Percentiles rank a stretch among this genome's conserved stretches.
Conservation (phyloP, 352 stramenopile genomes). For the Aphanomyces stellatus region DNA sequence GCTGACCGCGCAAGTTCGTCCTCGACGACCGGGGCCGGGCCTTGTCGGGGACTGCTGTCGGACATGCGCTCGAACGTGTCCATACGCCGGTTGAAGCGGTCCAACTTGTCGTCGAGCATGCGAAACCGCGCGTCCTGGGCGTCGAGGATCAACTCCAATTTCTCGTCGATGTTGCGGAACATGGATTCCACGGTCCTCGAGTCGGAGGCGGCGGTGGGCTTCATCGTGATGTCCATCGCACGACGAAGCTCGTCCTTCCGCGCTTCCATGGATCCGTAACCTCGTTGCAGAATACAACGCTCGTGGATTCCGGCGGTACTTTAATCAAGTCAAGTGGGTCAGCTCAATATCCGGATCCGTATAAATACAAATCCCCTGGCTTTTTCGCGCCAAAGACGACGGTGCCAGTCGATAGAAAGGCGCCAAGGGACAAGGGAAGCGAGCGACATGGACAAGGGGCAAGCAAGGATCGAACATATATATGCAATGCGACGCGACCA, state of each 20-base stretch:
- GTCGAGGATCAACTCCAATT: constrained; percentile 4
- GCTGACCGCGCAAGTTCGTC: neutral
- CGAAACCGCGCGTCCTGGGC: constrained; percentile 2
- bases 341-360: neutral
- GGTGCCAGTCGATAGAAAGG: no score
- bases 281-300: neutral
- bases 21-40: neutral
- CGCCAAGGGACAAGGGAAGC: no score
- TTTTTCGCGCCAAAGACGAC: neutral
- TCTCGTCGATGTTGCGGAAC: constrained; percentile 9
- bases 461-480: no score
- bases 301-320: neutral
- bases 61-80: neutral
- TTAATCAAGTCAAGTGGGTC: neutral
- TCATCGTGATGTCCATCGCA: neutral
- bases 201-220: neutral
- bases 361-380: neutral
- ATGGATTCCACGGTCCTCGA: neutral
- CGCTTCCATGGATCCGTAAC: neutral
- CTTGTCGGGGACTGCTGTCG: neutral
- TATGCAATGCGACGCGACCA: no score
- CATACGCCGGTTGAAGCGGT: constrained; percentile 5
- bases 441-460: no score
- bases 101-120: constrained; percentile 4
- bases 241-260: constrained; percentile 1